Evolutionary conservation across 768 basidiomycete species (phyloP), one percentile per base, ranked within the genome.

Genomic region (Leccinum sublutescens): DNA sequence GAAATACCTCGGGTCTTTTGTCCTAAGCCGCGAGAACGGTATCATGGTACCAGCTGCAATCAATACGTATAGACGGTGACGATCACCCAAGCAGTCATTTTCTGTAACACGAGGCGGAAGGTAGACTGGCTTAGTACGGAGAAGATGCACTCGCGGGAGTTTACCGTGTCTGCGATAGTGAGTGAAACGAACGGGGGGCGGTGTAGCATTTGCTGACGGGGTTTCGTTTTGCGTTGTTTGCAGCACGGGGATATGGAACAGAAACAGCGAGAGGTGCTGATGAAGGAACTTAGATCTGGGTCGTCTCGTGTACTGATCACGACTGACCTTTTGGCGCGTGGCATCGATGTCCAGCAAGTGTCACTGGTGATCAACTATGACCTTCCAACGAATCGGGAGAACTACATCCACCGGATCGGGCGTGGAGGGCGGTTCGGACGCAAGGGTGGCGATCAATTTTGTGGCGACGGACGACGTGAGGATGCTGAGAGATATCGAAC

Each of bases 231-330:
- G 17, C 34, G 15, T 64, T 50, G 11, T 64, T 50, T 70, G 51
- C 69, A 94, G 92, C 93, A 98, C 79, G 96, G 95, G 64, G 95
- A 97, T 75, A 99, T 98, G 96, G 95, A 97, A 68, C 93, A 95
- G 80, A 89, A 89, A 70, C 91, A 96, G 73, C 93, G 96, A 68
- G 95, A 97, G 75, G 84, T 95, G 68, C 83, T 98, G 79, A 98
- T 99, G 95, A 95, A 95, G 75, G 95, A 98, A 80, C 98, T 98
- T 90, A 91, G 96, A 65, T 95, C 94, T 61, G 96, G 96, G 52
- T 94, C 95, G 49, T 96, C 95, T 66, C 95, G 96, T 76, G 95
- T 99, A 60, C 81, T 99, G 71, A 98, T 99, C 82, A 97, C 96
- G 65, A 99, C 96, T 68, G 96, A 98, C 79, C 83, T 98, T 62